Percentiles rank a stretch among this genome's conserved stretches.
Evolutionary conservation across 1,284 basidiomycete species (phyloP).

Genomic region (Trichosporon asahii): DNA sequence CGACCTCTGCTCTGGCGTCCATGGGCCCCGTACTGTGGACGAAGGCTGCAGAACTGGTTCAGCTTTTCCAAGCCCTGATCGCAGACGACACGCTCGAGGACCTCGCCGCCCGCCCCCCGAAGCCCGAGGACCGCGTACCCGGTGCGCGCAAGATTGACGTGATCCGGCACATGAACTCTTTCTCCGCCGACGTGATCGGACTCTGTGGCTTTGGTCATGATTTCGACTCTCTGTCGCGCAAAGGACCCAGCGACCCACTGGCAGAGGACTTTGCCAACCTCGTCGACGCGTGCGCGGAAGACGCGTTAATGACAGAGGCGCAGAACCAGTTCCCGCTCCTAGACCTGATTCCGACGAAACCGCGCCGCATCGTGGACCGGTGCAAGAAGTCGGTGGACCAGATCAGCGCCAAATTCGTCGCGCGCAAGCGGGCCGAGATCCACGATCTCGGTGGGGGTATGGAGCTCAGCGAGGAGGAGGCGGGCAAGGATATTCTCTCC

Average conservation of each 20-base stretch:
- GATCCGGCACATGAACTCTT: slow-evolving; percentile 59
- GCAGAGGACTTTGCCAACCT: slow-evolving; percentile 12
- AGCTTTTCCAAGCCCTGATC: slow-evolving; percentile 15
- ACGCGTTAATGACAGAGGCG: background rate
- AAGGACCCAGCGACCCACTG: background rate
- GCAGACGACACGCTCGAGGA: slow-evolving; percentile 15
- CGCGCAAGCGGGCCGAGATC: background rate
- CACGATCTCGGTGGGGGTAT: background rate
- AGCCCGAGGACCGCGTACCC: slow-evolving; percentile 17
- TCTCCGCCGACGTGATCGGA: slow-evolving; percentile 66
- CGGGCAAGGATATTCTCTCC: slow-evolving; percentile 31
- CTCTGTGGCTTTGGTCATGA: slow-evolving; percentile 63
- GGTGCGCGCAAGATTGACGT: slow-evolving; percentile 54
- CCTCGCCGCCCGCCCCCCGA: slow-evolving; percentile 15
- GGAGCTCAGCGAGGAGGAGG: slow-evolving; percentile 26
- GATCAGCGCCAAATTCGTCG: background rate
- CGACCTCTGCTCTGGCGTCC: slow-evolving; percentile 43
- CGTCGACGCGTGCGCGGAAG: background rate
- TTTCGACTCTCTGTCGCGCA: slow-evolving; percentile 45
- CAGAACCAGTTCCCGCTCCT: slow-evolving; percentile 14
- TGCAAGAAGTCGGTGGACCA: background rate
- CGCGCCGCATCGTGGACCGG: background rate
- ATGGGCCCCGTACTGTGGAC: slow-evolving; percentile 60
- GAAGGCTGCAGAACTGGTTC: slow-evolving; percentile 58
- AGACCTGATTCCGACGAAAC: slow-evolving; percentile 1